phyloP scores from a whole-genome alignment of 75 land plant genomes.

The Sequoia sempervirens region DNA sequence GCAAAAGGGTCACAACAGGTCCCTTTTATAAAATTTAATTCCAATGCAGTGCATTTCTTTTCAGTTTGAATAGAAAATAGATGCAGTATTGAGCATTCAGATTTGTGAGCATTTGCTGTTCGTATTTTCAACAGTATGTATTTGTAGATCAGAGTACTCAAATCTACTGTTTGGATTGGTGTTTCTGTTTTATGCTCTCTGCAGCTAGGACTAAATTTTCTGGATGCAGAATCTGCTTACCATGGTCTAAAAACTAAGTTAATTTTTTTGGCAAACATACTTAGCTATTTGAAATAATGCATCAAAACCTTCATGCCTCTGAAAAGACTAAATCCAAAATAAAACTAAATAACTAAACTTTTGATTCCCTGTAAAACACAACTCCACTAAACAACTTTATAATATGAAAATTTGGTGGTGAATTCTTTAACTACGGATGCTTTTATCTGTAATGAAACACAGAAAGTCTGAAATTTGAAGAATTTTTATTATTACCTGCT shows the following conservation, averaged over 20 bases:
- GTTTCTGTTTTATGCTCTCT: too few species aligned
- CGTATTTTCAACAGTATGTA: too few species aligned
- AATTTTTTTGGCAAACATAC: background rate
- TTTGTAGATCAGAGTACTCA: too few species aligned
- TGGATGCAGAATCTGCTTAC: too few species aligned
- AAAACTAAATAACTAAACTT: background rate
- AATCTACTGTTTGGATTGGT: too few species aligned
- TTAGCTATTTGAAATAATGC: background rate
- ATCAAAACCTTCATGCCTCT: background rate
- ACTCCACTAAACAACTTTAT: background rate
- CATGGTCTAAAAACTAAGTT: background rate
- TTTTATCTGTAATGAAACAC: background rate
- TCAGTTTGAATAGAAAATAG: too few species aligned
- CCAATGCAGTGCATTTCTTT: too few species aligned
- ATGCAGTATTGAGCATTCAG: too few species aligned
- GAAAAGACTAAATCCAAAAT: background rate
- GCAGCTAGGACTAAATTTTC: too few species aligned
- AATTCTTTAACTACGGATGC: background rate
- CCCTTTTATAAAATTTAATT: too few species aligned
- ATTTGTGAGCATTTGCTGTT: too few species aligned
- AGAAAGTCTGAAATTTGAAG: background rate
- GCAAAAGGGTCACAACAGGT: too few species aligned
- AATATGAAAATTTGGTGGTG: background rate
- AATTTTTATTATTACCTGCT: background rate
- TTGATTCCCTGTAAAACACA: background rate